A percentile compares a stretch with the other conserved stretches of the same genome.
Evolutionary conservation across 2,329 filamentous ascomycete species (phyloP).

Genomic region (Biscogniauxia marginata): DNA sequence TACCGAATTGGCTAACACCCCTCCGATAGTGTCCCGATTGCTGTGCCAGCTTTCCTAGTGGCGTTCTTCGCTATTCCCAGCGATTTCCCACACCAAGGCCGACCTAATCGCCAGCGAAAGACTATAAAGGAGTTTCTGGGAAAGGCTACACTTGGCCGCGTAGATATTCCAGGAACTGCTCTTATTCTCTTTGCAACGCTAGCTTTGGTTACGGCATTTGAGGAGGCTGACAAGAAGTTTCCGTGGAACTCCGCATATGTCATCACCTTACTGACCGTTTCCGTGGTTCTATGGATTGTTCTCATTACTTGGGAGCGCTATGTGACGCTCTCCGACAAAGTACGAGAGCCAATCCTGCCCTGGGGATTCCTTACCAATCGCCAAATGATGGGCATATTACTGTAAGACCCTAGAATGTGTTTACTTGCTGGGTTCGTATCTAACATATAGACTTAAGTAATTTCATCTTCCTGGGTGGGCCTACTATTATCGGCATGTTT

Average conservation of each 20-base stretch:
- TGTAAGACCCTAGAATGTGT: constrained; percentile 3
- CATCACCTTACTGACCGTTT: constrained; percentile 16
- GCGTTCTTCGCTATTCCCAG: constrained; percentile 7
- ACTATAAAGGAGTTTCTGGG: background rate
- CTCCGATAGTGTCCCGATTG: constrained; percentile 9
- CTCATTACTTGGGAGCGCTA: constrained; percentile 17
- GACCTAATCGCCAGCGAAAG: background rate
- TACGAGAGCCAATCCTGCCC: constrained; percentile 12
- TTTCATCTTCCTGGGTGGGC: constrained; percentile 13
- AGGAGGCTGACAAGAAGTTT: constrained; percentile 20
- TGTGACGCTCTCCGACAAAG: constrained; percentile 4
- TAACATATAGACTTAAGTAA: constrained; percentile 2
- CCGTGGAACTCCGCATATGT: constrained; percentile 24
- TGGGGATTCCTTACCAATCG: constrained; percentile 15
- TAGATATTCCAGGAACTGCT: constrained; percentile 20
- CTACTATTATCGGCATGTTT: constrained; percentile 10
- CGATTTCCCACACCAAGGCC: constrained; percentile 8
- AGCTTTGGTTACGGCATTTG: constrained; percentile 15
- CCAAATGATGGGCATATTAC: constrained; percentile 10
- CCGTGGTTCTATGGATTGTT: constrained; percentile 16
- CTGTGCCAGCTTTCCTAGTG: constrained; percentile 2
- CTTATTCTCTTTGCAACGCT: constrained; percentile 17
- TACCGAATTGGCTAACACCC: background rate
- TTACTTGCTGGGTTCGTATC: background rate
- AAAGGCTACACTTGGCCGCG: constrained; percentile 1